Base-by-base conservation (phyloP, 2,329 filamentous ascomycete species). In the Ophiostoma angusticollis region DNA sequence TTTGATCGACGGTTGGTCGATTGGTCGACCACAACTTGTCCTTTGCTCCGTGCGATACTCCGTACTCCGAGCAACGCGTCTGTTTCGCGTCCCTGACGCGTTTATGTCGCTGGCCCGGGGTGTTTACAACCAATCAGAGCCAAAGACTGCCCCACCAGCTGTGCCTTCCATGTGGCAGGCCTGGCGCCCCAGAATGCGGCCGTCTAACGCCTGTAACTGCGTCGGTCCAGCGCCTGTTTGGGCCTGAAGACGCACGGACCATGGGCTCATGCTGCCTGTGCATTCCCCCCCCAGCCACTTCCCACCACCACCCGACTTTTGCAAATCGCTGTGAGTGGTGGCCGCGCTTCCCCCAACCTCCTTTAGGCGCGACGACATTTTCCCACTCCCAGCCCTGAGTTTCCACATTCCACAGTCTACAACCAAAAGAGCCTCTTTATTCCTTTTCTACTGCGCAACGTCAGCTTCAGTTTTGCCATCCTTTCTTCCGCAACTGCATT, bases 11-110 rank as follows among this genome's bases (percentile, higher is more conserved):
- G 21, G 7, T 17, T 18, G 28, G 14, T 13, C 16, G 16, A 22
- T n/a, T n/a, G n/a, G n/a, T n/a, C n/a, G n/a, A n/a, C n/a, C n/a
- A n/a, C n/a, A n/a, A n/a, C n/a, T n/a, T n/a, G n/a, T n/a, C n/a
- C n/a, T n/a, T n/a, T n/a, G n/a, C n/a, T n/a, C n/a, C n/a, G n/a
- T n/a, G n/a, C n/a, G n/a, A n/a, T n/a, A n/a, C n/a, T n/a, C n/a
- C n/a, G n/a, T n/a, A n/a, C n/a, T n/a, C n/a, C n/a, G n/a, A 42
- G 38, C 33, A 34, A 31, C 47, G 47, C 47, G 47, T 49, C 37
- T 38, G 35, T 46, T 46, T 47, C 47, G 45, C 44, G 47, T 47
- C 9, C 12, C 28, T 27, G 30, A 45, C 47, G 47, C 46, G 46
- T 31, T 32, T 42, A 7, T 45, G 38, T 39, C 40, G 36, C 39